phyloP scores from a whole-genome alignment of 2,329 filamentous ascomycete genomes.

The Daldinia sp. region DNA sequence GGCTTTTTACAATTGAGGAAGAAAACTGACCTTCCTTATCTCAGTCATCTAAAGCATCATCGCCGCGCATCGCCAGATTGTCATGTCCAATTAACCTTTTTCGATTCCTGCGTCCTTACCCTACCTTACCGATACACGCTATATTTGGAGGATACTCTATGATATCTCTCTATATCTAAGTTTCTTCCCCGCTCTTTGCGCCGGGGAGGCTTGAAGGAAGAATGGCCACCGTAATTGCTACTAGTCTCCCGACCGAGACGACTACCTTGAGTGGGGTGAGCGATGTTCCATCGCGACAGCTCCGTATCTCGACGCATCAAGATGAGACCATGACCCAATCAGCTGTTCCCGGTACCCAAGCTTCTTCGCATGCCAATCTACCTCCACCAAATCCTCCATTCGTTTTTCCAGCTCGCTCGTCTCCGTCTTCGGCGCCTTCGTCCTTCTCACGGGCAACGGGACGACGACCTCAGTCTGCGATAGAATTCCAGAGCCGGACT shows the following conservation, averaged over 20 bases:
- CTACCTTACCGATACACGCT: conserved; percentile 10
- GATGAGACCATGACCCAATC: conserved; percentile 40
- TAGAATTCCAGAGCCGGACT: conserved; percentile 49
- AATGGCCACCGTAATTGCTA: conserved; percentile 48
- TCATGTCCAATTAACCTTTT: conserved; percentile 35
- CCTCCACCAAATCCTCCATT: conserved; percentile 71
- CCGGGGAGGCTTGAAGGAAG: conserved; percentile 47
- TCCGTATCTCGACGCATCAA: conserved; percentile 43
- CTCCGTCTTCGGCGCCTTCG: conserved; percentile 57
- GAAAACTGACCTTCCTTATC: conserved; percentile 18
- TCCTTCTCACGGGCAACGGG: conserved; percentile 58
- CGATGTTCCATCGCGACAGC: conserved; percentile 38
- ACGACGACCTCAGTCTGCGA: conserved; percentile 62
- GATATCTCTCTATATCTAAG: conserved; percentile 41
- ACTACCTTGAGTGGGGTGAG: conserved; percentile 35
- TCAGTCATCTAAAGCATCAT: conserved; percentile 21
- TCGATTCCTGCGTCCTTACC: conserved; percentile 28
- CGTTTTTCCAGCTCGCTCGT: conserved; percentile 64
- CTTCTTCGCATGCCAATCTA: conserved; percentile 49
- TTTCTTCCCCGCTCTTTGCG: conserved; percentile 42
- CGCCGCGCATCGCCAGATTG: conserved; percentile 28
- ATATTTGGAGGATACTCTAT: conserved; percentile 39
- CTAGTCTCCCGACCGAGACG: conserved; percentile 48
- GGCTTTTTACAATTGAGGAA: neutral
- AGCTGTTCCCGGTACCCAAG: conserved; percentile 43